These are phyloP conservation scores for Eucalyptus polyanthemos DNA, from an alignment of 345 rosid genomes.

Conservation along the genomic window DNA sequence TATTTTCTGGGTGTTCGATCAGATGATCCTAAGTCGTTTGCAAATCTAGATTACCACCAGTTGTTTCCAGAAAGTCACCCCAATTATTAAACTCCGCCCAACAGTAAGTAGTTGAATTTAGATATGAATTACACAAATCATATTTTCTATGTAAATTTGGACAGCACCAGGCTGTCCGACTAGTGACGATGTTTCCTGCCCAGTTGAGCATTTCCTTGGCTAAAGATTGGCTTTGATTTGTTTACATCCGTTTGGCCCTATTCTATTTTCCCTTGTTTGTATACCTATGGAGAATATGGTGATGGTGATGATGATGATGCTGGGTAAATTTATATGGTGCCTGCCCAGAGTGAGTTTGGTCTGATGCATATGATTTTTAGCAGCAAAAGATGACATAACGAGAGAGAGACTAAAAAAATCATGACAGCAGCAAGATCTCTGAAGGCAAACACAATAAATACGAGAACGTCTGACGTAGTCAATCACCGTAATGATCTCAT, in stretches of 20 bases:
- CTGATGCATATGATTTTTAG: not conserved
- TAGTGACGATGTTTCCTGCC: not conserved
- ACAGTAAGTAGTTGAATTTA: not conserved
- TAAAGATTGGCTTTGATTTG: not conserved
- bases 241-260: not conserved
- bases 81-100: not conserved
- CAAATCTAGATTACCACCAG: not conserved
- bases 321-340: not conserved
- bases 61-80: not conserved
- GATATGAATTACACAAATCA: not conserved
- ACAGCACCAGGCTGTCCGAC: not conserved
- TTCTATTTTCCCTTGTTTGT: not conserved
- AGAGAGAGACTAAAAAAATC: not conserved
- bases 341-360: not conserved
- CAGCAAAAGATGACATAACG: not conserved
- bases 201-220: not conserved
- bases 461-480: not conserved
- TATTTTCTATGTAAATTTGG: not conserved
- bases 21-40: not conserved
- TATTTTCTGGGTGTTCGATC: not conserved
- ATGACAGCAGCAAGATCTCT: not conserved
- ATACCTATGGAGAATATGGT: not conserved
- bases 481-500: not conserved
- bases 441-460: not conserved
- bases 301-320: not conserved